Conservation (phyloP, 2,329 filamentous ascomycete species). For the Pseudogymnoascus sp. region DNA sequence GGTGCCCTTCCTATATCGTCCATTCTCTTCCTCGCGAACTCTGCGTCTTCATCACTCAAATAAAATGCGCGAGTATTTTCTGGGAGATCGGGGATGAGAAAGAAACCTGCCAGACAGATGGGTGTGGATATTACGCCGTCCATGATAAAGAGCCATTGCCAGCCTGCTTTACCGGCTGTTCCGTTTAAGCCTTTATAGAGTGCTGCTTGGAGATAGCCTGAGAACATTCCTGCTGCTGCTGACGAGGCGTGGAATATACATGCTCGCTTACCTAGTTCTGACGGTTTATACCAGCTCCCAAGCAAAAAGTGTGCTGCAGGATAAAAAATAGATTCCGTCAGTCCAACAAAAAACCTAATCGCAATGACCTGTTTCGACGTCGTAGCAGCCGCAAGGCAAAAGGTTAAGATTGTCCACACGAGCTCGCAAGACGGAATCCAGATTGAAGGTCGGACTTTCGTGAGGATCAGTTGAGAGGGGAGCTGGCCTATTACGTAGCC, state of each 20-base stretch:
- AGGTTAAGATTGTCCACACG: conserved; percentile 30
- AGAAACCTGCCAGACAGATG: conserved; percentile 26
- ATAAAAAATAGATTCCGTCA: conserved; percentile 24
- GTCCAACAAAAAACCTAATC: conserved; percentile 39
- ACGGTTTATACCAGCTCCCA: conserved; percentile 39
- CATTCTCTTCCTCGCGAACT: conserved; percentile 22
- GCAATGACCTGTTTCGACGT: conserved; percentile 29
- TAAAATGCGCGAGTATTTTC: conserved; percentile 25
- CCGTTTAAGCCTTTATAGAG: conserved; percentile 36
- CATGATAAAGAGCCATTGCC: conserved; percentile 42
- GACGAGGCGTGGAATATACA: conserved; percentile 36
- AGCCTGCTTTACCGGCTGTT: conserved; percentile 32
- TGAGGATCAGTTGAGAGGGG: conserved; percentile 35
- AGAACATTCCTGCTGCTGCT: conserved; percentile 36
- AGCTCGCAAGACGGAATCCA: conserved; percentile 38
- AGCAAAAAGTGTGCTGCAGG: conserved; percentile 27
- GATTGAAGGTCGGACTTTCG: conserved; percentile 35
- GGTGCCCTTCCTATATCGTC: conserved; percentile 22
- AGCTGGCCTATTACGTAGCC: conserved; percentile 49
- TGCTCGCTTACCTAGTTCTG: conserved; percentile 37
- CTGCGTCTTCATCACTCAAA: conserved; percentile 17
- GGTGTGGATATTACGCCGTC: conserved; percentile 33
- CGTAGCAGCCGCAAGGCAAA: conserved; percentile 33
- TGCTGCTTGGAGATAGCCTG: conserved; percentile 38
- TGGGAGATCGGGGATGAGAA: conserved; percentile 25